A percentile compares a stretch with the other conserved stretches of the same genome.
These are phyloP conservation scores for Cladosporium sp. DNA, from an alignment of 2,329 filamentous ascomycete genomes.

Conservation along the genomic window DNA sequence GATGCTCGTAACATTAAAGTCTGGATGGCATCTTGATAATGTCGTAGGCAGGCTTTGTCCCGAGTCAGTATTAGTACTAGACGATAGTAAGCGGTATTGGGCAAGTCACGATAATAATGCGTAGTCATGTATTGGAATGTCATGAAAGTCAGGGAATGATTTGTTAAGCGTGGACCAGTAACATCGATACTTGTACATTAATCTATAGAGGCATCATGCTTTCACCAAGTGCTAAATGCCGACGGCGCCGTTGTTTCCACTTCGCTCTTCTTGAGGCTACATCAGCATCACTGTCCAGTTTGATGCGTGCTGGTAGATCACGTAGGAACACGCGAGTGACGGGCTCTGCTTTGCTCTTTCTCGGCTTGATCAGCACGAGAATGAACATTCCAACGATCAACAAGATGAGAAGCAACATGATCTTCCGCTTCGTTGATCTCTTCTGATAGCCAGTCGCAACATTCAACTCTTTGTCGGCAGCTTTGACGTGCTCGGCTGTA, in stretches of 20 bases:
- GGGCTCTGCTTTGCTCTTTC: conserved; percentile 36
- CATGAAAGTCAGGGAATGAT: background rate
- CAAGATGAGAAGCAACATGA: conserved; percentile 83
- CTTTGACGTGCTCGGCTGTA: conserved; percentile 92
- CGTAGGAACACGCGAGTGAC: background rate
- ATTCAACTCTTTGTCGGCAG: conserved; percentile 86
- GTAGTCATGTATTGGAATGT: background rate
- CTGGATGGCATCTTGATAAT: too few relatives aligned
- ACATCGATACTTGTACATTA: conserved; percentile 4
- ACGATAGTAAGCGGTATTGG: too few relatives aligned
- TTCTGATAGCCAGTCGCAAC: conserved; percentile 87
- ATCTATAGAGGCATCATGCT: conserved; percentile 12
- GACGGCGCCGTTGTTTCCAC: conserved; percentile 29
- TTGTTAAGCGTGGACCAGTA: background rate
- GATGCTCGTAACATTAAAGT: background rate
- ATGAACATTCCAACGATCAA: conserved; percentile 87
- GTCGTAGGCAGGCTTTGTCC: background rate
- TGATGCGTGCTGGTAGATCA: background rate
- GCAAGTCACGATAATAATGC: background rate
- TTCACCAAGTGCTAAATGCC: conserved; percentile 6
- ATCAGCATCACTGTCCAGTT: background rate
- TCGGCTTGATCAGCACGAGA: conserved; percentile 76
- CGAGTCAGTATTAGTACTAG: too few relatives aligned
- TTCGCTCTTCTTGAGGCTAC: conserved; percentile 21
- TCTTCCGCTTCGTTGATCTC: conserved; percentile 84